phyloP scores from a whole-genome alignment of 345 rosid genomes.

The Iberis pinnata region DNA sequence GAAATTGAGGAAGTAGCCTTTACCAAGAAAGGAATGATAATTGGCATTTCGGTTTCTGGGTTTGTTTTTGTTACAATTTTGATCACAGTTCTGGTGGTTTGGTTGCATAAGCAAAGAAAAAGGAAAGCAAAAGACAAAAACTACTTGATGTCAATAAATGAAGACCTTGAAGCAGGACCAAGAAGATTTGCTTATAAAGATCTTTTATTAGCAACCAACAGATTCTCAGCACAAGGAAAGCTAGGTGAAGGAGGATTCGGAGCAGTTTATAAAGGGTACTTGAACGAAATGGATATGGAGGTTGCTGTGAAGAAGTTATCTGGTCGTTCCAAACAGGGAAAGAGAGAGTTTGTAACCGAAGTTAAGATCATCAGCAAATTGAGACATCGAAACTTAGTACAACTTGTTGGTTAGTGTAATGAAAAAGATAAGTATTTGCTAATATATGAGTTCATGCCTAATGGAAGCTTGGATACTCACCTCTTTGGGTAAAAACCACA shows the following conservation, averaged over 20 bases:
- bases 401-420: conserved; percentile 41
- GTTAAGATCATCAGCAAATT: conserved; percentile 36
- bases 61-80: conserved; percentile 7
- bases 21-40: neutral
- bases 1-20: conserved; percentile 1
- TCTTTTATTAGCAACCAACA: conserved; percentile 32
- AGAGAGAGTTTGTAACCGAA: conserved; percentile 37
- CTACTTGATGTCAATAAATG: conserved; percentile 27
- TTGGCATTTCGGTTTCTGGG: conserved; percentile 17
- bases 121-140: neutral
- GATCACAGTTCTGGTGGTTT: neutral
- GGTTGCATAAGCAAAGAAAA: conserved; percentile 12
- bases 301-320: conserved; percentile 44
- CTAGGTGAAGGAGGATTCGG: conserved; percentile 38
- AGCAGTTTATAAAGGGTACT: conserved; percentile 19
- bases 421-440: conserved; percentile 34
- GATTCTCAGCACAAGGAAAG: conserved; percentile 32
- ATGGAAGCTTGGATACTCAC: conserved; percentile 35
- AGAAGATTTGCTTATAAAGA: conserved; percentile 31
- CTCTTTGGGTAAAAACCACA: conserved; percentile 26
- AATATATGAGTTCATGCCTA: conserved; percentile 36
- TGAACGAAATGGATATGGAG: conserved; percentile 17
- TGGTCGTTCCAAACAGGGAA: conserved; percentile 34
- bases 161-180: conserved; percentile 42
- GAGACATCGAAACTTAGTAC: conserved; percentile 39